phyloP scores from a whole-genome alignment of 2,329 filamentous ascomycete genomes.

The Penicillium sp. region DNA sequence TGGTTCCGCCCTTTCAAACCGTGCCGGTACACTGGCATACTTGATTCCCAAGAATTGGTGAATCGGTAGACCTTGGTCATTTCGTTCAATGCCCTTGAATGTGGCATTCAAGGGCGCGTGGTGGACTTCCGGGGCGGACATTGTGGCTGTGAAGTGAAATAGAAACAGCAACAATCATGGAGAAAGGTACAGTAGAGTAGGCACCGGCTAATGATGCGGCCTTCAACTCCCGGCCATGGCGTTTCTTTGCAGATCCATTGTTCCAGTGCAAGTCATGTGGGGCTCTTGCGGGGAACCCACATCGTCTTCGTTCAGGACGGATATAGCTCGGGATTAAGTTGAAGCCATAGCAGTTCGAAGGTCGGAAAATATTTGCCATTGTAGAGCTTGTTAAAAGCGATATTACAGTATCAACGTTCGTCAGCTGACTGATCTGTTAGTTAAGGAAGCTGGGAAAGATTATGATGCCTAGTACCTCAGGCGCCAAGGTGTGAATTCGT shows the following conservation, averaged over 20 bases:
- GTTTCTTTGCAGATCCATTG: not conserved
- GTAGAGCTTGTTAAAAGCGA: not conserved
- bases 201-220: conserved; percentile 11
- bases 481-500: not conserved
- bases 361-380: too few species aligned
- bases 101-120: conserved; percentile 28
- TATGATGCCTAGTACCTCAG: not conserved
- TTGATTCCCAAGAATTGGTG: conserved; percentile 34
- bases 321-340: not conserved
- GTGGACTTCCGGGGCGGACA: conserved; percentile 12
- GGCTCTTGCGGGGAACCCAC: conserved; percentile 26
- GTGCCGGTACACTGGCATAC: conserved; percentile 30
- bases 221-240: conserved; percentile 16
- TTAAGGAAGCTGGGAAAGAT: not conserved
- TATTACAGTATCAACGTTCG: too few species aligned
- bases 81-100: conserved; percentile 26
- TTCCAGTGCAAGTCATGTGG: conserved; percentile 11
- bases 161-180: not conserved
- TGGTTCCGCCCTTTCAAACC: conserved; percentile 31
- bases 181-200: not conserved
- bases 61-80: conserved; percentile 16
- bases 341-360: not conserved
- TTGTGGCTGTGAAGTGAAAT: not conserved
- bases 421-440: too few species aligned
- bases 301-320: not conserved